Evolutionary conservation across 768 basidiomycete genomes (phyloP).

Genomic region (Roridomyces roridus): DNA sequence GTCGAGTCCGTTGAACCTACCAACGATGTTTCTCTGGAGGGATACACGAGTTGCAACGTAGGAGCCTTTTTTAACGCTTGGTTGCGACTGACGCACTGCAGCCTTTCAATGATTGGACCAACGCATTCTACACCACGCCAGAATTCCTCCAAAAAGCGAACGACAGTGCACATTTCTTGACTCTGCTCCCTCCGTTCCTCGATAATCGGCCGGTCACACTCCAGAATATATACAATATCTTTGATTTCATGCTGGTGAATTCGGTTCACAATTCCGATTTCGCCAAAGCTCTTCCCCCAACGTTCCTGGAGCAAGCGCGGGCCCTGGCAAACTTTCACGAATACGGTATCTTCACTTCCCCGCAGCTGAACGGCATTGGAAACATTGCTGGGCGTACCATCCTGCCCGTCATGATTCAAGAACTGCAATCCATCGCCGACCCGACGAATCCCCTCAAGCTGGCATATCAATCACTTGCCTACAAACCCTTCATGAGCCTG

Average conservation of each 20-base stretch:
- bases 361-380: constrained; percentile 9
- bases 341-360: constrained; percentile 51
- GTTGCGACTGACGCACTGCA: constrained; percentile 3
- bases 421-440: constrained; percentile 48
- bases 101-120: constrained; percentile 42
- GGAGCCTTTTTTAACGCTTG: constrained; percentile 11
- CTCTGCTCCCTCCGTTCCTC: constrained; percentile 44
- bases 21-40: constrained; percentile 50
- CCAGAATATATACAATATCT: constrained; percentile 49
- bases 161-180: constrained; percentile 43
- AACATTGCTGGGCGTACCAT: constrained; percentile 52
- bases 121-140: constrained; percentile 46
- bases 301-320: constrained; percentile 48
- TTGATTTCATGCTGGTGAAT: constrained; percentile 59
- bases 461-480: constrained; percentile 50
- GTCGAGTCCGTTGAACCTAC: constrained; percentile 52
- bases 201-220: constrained; percentile 42
- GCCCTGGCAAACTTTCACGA: constrained; percentile 62
- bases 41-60: constrained; percentile 52
- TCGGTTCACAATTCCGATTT: constrained; percentile 57
- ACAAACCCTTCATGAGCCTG: constrained; percentile 62
- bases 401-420: constrained; percentile 49
- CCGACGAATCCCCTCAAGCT: constrained; percentile 48
- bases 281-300: constrained; percentile 37
- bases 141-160: constrained; percentile 40